A percentile compares a stretch with the other conserved stretches of the same genome.
These are phyloP conservation scores for Silene latifolia DNA, from an alignment of 148 eudicot genomes.

Conservation along the genomic window DNA sequence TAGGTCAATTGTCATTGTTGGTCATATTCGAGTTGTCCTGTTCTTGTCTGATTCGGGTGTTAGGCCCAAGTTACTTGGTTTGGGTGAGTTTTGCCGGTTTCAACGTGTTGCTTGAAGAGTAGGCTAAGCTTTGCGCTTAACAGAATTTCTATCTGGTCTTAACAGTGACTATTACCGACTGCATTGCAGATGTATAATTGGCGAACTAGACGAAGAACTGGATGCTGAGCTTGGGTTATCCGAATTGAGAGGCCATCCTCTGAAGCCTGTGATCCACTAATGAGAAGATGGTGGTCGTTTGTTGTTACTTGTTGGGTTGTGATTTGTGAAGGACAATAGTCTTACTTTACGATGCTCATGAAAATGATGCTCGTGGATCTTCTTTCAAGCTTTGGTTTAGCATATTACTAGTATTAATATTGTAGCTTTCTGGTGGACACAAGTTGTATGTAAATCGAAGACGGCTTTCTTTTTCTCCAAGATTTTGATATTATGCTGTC, in stretches of 20 bases:
- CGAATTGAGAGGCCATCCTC: slow-evolving; percentile 72
- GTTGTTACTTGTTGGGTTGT: not conserved
- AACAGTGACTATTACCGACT: not conserved
- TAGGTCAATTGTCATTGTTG: not conserved
- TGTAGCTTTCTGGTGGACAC: not conserved
- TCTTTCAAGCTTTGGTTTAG: slow-evolving; percentile 9
- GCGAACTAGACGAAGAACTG: slow-evolving; percentile 85
- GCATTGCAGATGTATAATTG: slow-evolving; percentile 70
- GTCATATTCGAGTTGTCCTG: not conserved
- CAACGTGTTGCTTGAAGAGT: not conserved
- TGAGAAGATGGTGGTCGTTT: not conserved
- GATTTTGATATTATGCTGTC: not conserved
- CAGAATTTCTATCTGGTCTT: not conserved
- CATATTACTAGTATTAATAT: not conserved
- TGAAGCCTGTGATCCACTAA: slow-evolving; percentile 78
- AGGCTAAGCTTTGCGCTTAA: not conserved
- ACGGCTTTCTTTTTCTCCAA: not conserved
- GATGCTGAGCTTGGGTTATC: slow-evolving; percentile 68
- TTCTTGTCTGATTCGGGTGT: not conserved
- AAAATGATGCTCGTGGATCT: not conserved
- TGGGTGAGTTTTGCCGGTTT: not conserved
- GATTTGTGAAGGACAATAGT: not conserved
- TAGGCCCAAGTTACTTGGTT: not conserved
- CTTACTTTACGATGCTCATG: slow-evolving; percentile 9
- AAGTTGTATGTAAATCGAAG: slow-evolving; percentile 12